Evolutionary conservation across 2,329 filamentous ascomycete genomes (phyloP), one percentile per base, ranked within the genome.

Genomic region (Celoporthe dispersa): DNA sequence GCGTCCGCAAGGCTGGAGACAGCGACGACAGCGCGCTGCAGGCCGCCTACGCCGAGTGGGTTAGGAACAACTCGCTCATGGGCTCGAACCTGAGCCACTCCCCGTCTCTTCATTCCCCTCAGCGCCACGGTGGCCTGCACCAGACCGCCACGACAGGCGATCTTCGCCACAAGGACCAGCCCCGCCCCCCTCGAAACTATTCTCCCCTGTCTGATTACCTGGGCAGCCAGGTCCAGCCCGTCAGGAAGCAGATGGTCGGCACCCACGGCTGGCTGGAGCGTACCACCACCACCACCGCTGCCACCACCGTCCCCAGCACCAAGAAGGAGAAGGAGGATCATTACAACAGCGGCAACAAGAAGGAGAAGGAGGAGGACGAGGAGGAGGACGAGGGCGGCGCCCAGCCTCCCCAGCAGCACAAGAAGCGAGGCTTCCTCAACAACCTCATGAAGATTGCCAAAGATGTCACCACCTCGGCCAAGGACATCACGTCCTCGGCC

Each of bases 181-280:
- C 66, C 28, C 57, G 28, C 22, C 14, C 37, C 11, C 28, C 66
- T 33, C 28, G 75, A 76, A 33, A 72, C 76, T 85, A 81, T 70
- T 85, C 82, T 2, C 84, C 83, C 0, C 76, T 85, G 2, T 78
- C 80, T 7, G 76, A 83, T 0, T 83, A 83, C 64, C 82, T 85
- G 66, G 78, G 80, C 39, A 80, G 78, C 3, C 73, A 78, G n/a
- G 80, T 77, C 14, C 79, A 79, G 16, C 81, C 83, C 1, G 81
- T 82, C 0, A 80, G 80, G 51, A 89, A 89, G 79, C 83, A 79
- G 3, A 76, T 89, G 76, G 84, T 89, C 69, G 87, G 87, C 2
- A 78, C 84, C 2, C 83, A 86, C 63, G 87, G 87, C 31, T 89
- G 87, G 87, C 81, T 89, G 2, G 86, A 88, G 75, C 81, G 81